Base-by-base conservation (phyloP, 2,329 filamentous ascomycete genomes). In the Fusarium sublunatum region DNA sequence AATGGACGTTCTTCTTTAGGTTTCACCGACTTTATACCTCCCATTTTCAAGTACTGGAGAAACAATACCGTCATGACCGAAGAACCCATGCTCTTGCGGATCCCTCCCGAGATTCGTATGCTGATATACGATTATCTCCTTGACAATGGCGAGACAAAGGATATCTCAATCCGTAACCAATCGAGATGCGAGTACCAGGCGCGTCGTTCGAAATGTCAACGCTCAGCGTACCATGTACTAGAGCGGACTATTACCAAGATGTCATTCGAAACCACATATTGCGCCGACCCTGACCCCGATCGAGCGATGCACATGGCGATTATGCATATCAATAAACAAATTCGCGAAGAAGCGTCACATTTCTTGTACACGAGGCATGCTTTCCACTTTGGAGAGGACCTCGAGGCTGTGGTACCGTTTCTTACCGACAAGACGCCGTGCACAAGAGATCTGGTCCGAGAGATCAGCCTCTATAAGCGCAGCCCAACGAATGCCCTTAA, bases 361-460 rank as follows among this genome's bases (percentile, higher is more conserved):
- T 70, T 85, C 13, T 75, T 89, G 4, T 89, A 89, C 72, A 78
- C 76, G 7, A 76, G 72, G 52, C 84, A 87, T 70, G 76, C 77
- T 1, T 88, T 89, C 71, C 81, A 84, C 67, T 89, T 89, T 71
- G 83, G 82, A 59, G 79, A 79, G 43, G 79, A 86, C 72, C 78
- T 89, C 62, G 86, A 89, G 72, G 84, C 86, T 13, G 79, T 86
- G 6, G 79, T 82, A 1, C 85, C 86, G 0, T 89, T 89, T 70
- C 76, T 89, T 35, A 75, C 77, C 29, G 85, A 88, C 70, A 78
- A 87, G 31, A 84, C 82, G 3, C 77, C 80, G 1, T 65, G 72
- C 15, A 81, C 82, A 3, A 78, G 83, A 31, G 70, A 73, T 9
- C 75, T 82, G 42, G 74, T 89, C 56, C 76, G 77, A 28, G 77